A percentile compares a stretch with the other conserved stretches of the same genome.
phyloP scores from a whole-genome alignment of 2,329 filamentous ascomycete genomes.

The Fusarium cyanostomum region DNA sequence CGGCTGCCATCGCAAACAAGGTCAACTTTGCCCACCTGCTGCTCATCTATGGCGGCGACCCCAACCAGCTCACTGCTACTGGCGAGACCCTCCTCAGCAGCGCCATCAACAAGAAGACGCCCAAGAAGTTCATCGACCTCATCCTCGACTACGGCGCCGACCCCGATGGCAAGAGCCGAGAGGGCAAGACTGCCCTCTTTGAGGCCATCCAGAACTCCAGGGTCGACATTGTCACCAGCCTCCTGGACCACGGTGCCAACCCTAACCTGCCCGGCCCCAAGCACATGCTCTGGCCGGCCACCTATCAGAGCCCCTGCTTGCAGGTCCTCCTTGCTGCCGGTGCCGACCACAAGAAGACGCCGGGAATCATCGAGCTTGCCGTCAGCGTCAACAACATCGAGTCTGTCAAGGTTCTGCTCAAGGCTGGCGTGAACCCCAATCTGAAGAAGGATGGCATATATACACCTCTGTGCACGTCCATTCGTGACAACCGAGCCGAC shows the following conservation, averaged over 20 bases:
- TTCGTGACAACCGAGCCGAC: slow-evolving; percentile 71
- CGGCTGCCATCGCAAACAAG: slow-evolving; percentile 61
- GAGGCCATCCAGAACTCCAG: slow-evolving; percentile 67
- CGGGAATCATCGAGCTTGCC: slow-evolving; percentile 72
- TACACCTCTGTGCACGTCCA: slow-evolving; percentile 73
- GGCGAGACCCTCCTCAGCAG: slow-evolving; percentile 70
- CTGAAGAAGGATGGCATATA: slow-evolving; percentile 72
- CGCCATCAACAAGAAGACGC: slow-evolving; percentile 67
- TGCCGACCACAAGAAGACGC: slow-evolving; percentile 67
- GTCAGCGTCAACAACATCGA: slow-evolving; percentile 71
- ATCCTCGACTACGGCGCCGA: slow-evolving; percentile 69
- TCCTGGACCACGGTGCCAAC: slow-evolving; percentile 67
- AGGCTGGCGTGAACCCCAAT: slow-evolving; percentile 69
- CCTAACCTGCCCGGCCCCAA: slow-evolving; percentile 75
- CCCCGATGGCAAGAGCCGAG: slow-evolving; percentile 66
- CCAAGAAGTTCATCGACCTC: slow-evolving; percentile 64
- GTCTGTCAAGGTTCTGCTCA: slow-evolving; percentile 65
- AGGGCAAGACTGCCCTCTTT: slow-evolving; percentile 71
- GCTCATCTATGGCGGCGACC: slow-evolving; percentile 68
- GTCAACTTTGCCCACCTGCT: slow-evolving; percentile 67
- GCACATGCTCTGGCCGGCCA: slow-evolving; percentile 73
- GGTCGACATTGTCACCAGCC: slow-evolving; percentile 62
- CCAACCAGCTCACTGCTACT: slow-evolving; percentile 61
- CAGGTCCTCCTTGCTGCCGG: slow-evolving; percentile 67
- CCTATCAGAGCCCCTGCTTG: slow-evolving; percentile 66